phyloP scores from a whole-genome alignment of 2,329 filamentous ascomycete genomes.

The Cytospora chrysosperma region DNA sequence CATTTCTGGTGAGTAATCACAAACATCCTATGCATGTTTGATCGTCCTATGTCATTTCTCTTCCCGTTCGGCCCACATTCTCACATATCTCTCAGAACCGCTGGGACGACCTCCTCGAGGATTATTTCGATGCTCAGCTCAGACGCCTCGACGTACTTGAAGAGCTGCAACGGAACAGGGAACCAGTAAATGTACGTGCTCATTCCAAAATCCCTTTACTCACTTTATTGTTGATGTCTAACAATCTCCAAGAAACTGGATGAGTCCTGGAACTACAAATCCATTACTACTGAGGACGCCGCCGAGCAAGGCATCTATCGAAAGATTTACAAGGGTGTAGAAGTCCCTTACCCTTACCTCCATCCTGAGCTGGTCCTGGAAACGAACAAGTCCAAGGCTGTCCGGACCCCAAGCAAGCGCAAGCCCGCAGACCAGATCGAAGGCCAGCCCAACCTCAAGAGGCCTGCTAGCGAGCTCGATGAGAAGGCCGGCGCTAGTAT shows the following conservation, averaged over 20 bases:
- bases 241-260: slow-evolving; percentile 33
- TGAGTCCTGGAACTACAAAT: slow-evolving; percentile 45
- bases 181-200: slow-evolving; percentile 50
- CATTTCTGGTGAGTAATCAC: slow-evolving; percentile 27
- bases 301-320: slow-evolving; percentile 45
- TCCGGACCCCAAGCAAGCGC: slow-evolving; percentile 44
- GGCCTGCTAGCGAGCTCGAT: slow-evolving; percentile 33
- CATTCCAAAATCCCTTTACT: slow-evolving; percentile 27
- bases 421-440: slow-evolving; percentile 51
- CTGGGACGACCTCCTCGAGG: slow-evolving; percentile 31
- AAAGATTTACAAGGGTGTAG: slow-evolving; percentile 39
- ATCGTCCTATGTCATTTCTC: background rate
- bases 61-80: slow-evolving; percentile 6
- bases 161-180: slow-evolving; percentile 41
- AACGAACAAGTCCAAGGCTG: slow-evolving; percentile 35
- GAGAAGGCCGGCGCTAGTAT: slow-evolving; percentile 34
- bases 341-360: slow-evolving; percentile 43
- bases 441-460: slow-evolving; percentile 50
- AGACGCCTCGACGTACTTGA: slow-evolving; percentile 46
- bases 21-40: slow-evolving; percentile 6
- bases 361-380: slow-evolving; percentile 39
- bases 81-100: slow-evolving; percentile 21
- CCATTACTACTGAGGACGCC: slow-evolving; percentile 45
- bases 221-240: slow-evolving; percentile 27
- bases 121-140: slow-evolving; percentile 47